Conservation (phyloP, 2,329 filamentous ascomycete genomes). For the Botrytis fragariae region DNA sequence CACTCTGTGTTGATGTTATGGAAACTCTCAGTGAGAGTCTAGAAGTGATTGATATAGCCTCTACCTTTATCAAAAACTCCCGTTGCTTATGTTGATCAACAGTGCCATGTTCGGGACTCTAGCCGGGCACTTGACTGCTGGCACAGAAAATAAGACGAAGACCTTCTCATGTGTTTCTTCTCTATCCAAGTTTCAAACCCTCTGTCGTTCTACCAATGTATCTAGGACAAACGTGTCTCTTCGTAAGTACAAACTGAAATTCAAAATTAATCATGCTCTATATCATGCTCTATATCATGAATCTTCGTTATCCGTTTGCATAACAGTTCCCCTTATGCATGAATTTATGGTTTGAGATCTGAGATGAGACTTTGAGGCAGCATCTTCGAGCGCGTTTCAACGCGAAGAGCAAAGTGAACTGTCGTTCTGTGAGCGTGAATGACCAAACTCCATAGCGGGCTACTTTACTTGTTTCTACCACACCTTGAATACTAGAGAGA, state of each 20-base stretch:
- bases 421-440: not conserved
- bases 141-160: not conserved
- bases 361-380: too few relatives aligned
- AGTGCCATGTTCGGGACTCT: not conserved
- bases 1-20: not conserved
- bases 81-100: not conserved
- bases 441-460: not conserved
- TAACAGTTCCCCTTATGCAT: not conserved
- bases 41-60: not conserved
- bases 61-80: accelerated
- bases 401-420: not conserved
- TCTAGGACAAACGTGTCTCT: not conserved
- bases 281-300: not conserved
- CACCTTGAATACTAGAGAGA: not conserved
- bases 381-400: not conserved
- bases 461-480: not conserved
- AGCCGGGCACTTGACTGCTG: not conserved
- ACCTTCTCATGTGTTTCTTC: too few relatives aligned
- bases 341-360: not conserved
- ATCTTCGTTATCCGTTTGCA: not conserved
- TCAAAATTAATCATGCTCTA: too few relatives aligned
- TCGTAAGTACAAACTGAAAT: not conserved
- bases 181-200: not conserved
- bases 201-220: not conserved
- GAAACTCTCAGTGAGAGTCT: not conserved